Percentiles rank a stretch among this genome's conserved stretches.
Evolutionary conservation across 2,329 filamentous ascomycete species (phyloP).

Genomic region (Verticillium nonalfalfae): DNA sequence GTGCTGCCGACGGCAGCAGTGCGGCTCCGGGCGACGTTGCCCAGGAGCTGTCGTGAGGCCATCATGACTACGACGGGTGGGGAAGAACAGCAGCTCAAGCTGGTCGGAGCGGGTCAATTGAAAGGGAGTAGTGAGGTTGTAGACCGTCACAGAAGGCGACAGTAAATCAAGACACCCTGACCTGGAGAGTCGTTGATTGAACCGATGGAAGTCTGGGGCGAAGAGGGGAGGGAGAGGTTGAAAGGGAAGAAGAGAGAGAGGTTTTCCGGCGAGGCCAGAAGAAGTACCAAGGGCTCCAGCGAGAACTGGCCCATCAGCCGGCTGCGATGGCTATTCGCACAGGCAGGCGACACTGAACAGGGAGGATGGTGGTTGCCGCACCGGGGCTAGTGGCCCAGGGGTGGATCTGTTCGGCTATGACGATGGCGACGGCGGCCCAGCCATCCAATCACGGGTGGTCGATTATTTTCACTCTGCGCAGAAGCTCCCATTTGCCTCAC

Average conservation of each 20-base stretch:
- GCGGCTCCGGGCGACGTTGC: slow-evolving; percentile 56
- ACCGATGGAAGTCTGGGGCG: not conserved
- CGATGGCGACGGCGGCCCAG: slow-evolving; percentile 12
- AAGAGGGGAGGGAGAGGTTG: slow-evolving; percentile 15
- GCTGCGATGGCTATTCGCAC: slow-evolving; percentile 2
- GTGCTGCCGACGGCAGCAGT: slow-evolving; percentile 49
- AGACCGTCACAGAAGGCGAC: not conserved
- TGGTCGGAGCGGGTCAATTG: slow-evolving; percentile 22
- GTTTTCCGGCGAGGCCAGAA: slow-evolving; percentile 14
- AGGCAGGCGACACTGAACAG: not conserved
- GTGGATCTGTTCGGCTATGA: slow-evolving; percentile 13
- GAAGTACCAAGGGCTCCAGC: slow-evolving; percentile 7
- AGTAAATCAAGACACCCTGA: slow-evolving; percentile 7
- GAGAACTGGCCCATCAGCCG: not conserved
- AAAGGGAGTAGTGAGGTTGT: slow-evolving; percentile 6
- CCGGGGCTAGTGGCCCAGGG: not conserved
- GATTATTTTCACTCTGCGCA: slow-evolving; percentile 11
- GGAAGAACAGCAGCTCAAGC: slow-evolving; percentile 6
- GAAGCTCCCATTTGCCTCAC: not conserved
- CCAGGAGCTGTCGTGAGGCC: slow-evolving; percentile 65
- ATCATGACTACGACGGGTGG: slow-evolving; percentile 50
- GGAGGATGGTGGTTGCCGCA: not conserved
- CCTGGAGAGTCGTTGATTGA: slow-evolving; percentile 1
- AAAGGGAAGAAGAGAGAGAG: slow-evolving; percentile 19
- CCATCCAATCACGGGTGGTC: slow-evolving; percentile 9